Evolutionary conservation across 345 rosid genomes (phyloP).

Genomic region (Salix viminalis): DNA sequence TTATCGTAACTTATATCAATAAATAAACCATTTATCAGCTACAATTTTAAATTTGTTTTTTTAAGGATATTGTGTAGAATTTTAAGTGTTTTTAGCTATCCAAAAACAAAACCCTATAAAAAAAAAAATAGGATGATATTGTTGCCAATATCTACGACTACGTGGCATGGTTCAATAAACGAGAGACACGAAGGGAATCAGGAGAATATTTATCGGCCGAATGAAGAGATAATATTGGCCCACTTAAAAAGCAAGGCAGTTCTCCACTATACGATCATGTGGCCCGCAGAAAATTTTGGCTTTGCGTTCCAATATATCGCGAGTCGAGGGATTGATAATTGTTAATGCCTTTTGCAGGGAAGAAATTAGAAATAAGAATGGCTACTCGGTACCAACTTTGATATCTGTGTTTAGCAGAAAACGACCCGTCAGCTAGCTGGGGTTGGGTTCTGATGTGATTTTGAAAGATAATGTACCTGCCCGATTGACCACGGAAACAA

Average conservation of each 20-base stretch:
- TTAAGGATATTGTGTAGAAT: too few species aligned
- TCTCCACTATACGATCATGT: slow-evolving; percentile 1
- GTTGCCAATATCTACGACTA: too few species aligned
- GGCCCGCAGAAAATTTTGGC: slow-evolving; percentile 12
- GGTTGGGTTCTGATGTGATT: neutral
- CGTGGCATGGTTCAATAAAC: too few species aligned
- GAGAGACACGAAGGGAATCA: slow-evolving; percentile 6
- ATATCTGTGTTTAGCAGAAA: neutral
- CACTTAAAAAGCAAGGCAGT: slow-evolving; percentile 10
- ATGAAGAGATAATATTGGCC: slow-evolving; percentile 22
- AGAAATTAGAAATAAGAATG: neutral
- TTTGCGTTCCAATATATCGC: neutral
- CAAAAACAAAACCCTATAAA: too few species aligned
- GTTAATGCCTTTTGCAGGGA: neutral
- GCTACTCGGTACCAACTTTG: neutral
- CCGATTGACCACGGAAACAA: neutral
- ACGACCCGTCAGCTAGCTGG: neutral
- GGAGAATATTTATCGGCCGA: slow-evolving; percentile 5
- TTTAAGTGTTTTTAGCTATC: too few species aligned
- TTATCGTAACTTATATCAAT: too few species aligned
- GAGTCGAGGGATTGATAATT: neutral
- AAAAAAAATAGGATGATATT: too few species aligned
- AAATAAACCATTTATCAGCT: too few species aligned
- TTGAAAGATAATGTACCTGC: neutral
- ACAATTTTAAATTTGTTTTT: too few species aligned